Evolutionary conservation across 1,284 basidiomycete species (phyloP).

Genomic region (Pholiota adiposa): DNA sequence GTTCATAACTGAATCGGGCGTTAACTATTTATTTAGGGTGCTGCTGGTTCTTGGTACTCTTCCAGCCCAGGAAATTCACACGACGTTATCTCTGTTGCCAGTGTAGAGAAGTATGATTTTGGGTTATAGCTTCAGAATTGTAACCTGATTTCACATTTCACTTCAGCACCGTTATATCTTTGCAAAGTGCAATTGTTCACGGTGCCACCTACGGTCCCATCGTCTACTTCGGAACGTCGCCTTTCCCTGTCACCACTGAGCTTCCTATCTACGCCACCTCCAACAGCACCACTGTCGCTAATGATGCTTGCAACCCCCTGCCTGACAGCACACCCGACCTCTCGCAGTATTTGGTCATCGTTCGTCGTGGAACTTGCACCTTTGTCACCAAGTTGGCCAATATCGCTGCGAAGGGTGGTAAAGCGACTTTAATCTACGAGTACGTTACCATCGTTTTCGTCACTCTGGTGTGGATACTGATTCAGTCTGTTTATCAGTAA

Average conservation of each 20-base stretch:
- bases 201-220: slow-evolving; percentile 47
- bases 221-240: slow-evolving; percentile 43
- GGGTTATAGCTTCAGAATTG: no score
- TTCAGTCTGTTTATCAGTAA: slow-evolving; percentile 38
- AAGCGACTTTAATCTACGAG: slow-evolving; percentile 58
- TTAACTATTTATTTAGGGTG: no score
- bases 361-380: slow-evolving; percentile 56
- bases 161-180: slow-evolving; percentile 41
- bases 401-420: slow-evolving; percentile 53
- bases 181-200: slow-evolving; percentile 45
- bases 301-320: slow-evolving; percentile 60
- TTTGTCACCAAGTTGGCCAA: slow-evolving; percentile 53
- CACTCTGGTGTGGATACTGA: not conserved
- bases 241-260: slow-evolving; percentile 39
- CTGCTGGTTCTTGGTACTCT: slow-evolving; percentile 53
- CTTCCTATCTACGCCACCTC: slow-evolving; percentile 49
- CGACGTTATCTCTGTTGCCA: slow-evolving; percentile 51
- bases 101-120: slow-evolving; percentile 54
- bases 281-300: slow-evolving; percentile 44
- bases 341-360: slow-evolving; percentile 47
- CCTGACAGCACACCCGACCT: slow-evolving; percentile 58
- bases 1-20: no score
- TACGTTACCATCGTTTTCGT: slow-evolving; percentile 30
- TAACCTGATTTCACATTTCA: not conserved
- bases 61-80: slow-evolving; percentile 53